Conservation (phyloP, 805 yeast species). For the Saturnispora quitensis region DNA sequence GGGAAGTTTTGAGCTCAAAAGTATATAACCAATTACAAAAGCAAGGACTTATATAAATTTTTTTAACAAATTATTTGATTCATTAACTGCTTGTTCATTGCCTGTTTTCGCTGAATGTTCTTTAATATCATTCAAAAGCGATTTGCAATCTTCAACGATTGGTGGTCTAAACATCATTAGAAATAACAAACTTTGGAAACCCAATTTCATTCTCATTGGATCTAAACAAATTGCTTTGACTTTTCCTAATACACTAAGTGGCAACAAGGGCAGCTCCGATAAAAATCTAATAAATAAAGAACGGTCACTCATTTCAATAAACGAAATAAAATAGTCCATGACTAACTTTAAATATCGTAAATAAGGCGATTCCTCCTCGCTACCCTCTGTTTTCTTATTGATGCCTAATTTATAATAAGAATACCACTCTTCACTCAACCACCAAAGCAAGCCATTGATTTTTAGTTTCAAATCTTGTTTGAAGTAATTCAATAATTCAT, state of each 20-base stretch:
- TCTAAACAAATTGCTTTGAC: conserved; percentile 72
- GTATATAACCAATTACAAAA: conserved; percentile 78
- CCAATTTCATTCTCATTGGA: conserved; percentile 73
- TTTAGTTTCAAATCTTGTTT: conserved; percentile 62
- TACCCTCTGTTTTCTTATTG: conserved; percentile 2
- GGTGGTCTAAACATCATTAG: conserved; percentile 90
- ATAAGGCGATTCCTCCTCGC: conserved; percentile 33
- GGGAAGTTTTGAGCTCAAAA: conserved; percentile 80
- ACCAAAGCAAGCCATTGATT: conserved; percentile 69
- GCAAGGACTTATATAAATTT: conserved; percentile 69
- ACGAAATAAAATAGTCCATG: conserved; percentile 74
- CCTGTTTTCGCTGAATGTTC: conserved; percentile 23
- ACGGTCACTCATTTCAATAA: conserved; percentile 72
- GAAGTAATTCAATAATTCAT: conserved; percentile 62
- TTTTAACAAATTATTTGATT: conserved; percentile 36
- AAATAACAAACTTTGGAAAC: conserved; percentile 74
- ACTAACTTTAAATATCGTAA: conserved; percentile 60
- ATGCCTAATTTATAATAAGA: conserved; percentile 43
- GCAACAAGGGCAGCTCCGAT: conserved; percentile 78
- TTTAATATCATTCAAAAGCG: conserved; percentile 39
- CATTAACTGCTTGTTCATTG: conserved; percentile 42
- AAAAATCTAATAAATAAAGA: conserved; percentile 72
- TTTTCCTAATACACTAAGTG: conserved; percentile 49
- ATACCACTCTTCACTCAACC: conserved; percentile 90
- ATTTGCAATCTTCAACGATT: conserved; percentile 45